Evolutionary conservation across 129 eudicot genomes (phyloP), one percentile per base, ranked within the genome.

Genomic region (Arctium lappa): DNA sequence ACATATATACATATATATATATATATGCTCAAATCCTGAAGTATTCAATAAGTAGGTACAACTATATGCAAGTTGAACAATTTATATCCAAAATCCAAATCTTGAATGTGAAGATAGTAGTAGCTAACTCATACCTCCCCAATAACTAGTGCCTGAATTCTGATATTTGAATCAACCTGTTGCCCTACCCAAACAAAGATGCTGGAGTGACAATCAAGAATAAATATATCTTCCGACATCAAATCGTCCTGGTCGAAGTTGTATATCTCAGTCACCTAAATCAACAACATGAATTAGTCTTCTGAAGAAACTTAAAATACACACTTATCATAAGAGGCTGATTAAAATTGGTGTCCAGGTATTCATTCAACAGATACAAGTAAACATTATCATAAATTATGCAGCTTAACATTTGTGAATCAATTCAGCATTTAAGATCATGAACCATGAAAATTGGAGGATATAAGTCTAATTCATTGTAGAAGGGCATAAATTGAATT

Each of bases 181-280:
- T 89, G 89, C 62, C 99, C 99, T 46, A 96, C 88, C 99, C 99
- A 96, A 62, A 96, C 94, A 86, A 77, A 96, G 74, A 96, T 89
- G 86, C 91, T 95, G 8, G 94, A 89, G 80, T 89, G 94, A 83
- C 99, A 93, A 84, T 93, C 95, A 72, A 96, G 88, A 66, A 96
- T 88, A 83, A 86, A 96, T 27, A 93, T 78, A 87, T 96, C 99
- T 81, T 96, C 99, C 34, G 99, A 91, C 97, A 89, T 93, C 42
- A 96, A 85, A 87, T 93, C 99, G 27, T 96, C 98, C 80, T 96
- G 99, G 87, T 77, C 71, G 89, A 91, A 96, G 86, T 91, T 93
- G 89, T 89, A 87, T 44, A 96, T 86, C 89, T 96, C 99, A 66
- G 82, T 88, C 70, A 91, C 98, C 98, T 95, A 88, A 77, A 90